Conservation (phyloP, 1,284 basidiomycete genomes). For the Sanghuangporus weigelae region DNA sequence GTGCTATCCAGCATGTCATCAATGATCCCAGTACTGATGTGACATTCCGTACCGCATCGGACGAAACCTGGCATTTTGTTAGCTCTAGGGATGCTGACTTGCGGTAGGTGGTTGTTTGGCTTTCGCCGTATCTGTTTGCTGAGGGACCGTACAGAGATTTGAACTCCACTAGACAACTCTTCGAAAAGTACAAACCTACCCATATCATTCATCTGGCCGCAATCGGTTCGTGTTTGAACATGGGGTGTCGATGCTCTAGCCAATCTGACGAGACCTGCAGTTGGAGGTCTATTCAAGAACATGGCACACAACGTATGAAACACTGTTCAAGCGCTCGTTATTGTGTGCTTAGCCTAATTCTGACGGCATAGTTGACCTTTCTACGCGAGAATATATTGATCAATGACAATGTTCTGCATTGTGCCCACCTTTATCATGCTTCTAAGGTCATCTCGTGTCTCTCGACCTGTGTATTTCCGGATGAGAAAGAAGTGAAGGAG, state of each 20-base stretch:
- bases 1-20: slow-evolving; percentile 74
- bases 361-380: slow-evolving; percentile 61
- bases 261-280: slow-evolving; percentile 33
- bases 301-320: slow-evolving; percentile 75
- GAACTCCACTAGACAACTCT: slow-evolving; percentile 47
- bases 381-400: slow-evolving; percentile 86
- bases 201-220: slow-evolving; percentile 90
- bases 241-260: background rate
- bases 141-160: background rate
- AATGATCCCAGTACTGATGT: slow-evolving; percentile 59
- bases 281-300: slow-evolving; percentile 88
- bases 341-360: background rate
- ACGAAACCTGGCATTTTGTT: slow-evolving; percentile 83
- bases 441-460: slow-evolving; percentile 81
- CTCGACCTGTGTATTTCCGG: slow-evolving; percentile 86
- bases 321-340: background rate
- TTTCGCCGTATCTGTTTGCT: background rate
- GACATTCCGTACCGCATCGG: slow-evolving; percentile 54
- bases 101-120: slow-evolving; percentile 37
- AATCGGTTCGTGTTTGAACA: slow-evolving; percentile 48
- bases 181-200: slow-evolving; percentile 84
- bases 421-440: slow-evolving; percentile 56
- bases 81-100: slow-evolving; percentile 74
- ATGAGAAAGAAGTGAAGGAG: slow-evolving; percentile 49
- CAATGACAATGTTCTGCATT: slow-evolving; percentile 85